phyloP scores from a whole-genome alignment of 1,139 yeast species.

The Blastobotrys aristatus region DNA sequence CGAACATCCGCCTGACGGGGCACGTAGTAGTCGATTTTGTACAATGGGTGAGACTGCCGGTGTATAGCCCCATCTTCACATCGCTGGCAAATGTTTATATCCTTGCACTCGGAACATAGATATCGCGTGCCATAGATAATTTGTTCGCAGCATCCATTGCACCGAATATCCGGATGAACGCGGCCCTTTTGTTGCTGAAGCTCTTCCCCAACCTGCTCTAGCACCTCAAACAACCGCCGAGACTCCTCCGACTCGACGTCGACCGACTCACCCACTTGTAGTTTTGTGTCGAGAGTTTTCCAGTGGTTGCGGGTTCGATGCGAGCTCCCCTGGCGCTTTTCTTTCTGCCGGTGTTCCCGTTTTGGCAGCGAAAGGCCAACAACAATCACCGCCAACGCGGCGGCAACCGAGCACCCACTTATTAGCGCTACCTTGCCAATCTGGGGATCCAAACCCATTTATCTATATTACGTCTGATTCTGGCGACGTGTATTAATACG shows the following conservation, averaged over 20 bases:
- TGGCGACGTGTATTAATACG: no score
- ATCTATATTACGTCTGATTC: no score
- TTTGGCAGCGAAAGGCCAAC: no score
- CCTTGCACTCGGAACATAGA: slow-evolving; percentile 20
- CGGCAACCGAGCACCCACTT: no score
- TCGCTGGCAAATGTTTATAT: slow-evolving; percentile 17
- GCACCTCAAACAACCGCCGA: slow-evolving; percentile 11
- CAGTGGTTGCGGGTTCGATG: not conserved
- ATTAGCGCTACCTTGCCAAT: no score
- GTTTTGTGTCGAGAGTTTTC: not conserved
- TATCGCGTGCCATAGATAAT: slow-evolving; percentile 18
- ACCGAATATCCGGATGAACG: slow-evolving; percentile 7
- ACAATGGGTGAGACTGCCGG: slow-evolving; percentile 19
- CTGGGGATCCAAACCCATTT: no score
- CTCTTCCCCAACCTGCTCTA: slow-evolving; percentile 14
- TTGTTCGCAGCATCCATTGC: not conserved
- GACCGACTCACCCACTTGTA: not conserved
- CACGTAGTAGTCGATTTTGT: slow-evolving; percentile 18
- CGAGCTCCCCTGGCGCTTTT: not conserved
- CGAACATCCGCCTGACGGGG: slow-evolving; percentile 10
- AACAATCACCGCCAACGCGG: no score
- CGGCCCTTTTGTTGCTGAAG: slow-evolving; percentile 5
- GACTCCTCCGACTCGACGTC: slow-evolving; percentile 7
- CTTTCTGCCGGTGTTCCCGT: no score
- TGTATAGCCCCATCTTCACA: slow-evolving; percentile 20